Evolutionary conservation across 2,329 filamentous ascomycete genomes (phyloP), one percentile per base, ranked within the genome.

Genomic region (Talaromyces sp.): DNA sequence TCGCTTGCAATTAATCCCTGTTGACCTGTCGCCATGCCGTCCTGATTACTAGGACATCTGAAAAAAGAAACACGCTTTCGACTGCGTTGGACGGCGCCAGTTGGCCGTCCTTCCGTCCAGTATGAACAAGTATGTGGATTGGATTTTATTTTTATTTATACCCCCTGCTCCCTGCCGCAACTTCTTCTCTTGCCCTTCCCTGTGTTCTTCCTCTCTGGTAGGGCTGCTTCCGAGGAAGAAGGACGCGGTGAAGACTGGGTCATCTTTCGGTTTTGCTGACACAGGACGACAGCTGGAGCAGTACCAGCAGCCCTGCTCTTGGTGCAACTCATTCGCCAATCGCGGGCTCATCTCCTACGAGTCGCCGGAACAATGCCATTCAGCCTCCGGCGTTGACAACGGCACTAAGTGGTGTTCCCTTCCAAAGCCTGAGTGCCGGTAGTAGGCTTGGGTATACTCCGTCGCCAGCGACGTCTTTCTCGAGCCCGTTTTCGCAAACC

Each of bases 341-440:
- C 59, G 64, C 66, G 60, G 68, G 72, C 68, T 73, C 72, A 70
- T 68, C 72, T 44, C 76, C 76, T 57, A 72, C 75, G 47, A 68
- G 69, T 65, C 77, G 76, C 67, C 76, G 76, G 66, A 76, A 78
- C 62, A 72, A 79, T 75, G 76, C 73, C 51, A 67, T 74, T 63
- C 73, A 76, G 66, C 78, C 76, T 56, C 77, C 76, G 47, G 68
- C 76, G 63, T 67, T 81, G 65, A 79, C 75, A 42, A 79, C 78
- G 61, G 70, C 73, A 57, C 71, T 77, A 61, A 73, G 66, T 64
- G 72, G 70, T 60, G 67, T 71, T 67, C 76, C 58, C 6, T 62
- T 76, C 53, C 75, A 76, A 61, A 70, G 72, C 33, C 57, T 59
- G 30, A 72, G 69, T 44, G 65, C 72, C 40, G 70, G 69, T 60